Conservation (phyloP, 2,329 filamentous ascomycete genomes). For the Penicillium expansum region DNA sequence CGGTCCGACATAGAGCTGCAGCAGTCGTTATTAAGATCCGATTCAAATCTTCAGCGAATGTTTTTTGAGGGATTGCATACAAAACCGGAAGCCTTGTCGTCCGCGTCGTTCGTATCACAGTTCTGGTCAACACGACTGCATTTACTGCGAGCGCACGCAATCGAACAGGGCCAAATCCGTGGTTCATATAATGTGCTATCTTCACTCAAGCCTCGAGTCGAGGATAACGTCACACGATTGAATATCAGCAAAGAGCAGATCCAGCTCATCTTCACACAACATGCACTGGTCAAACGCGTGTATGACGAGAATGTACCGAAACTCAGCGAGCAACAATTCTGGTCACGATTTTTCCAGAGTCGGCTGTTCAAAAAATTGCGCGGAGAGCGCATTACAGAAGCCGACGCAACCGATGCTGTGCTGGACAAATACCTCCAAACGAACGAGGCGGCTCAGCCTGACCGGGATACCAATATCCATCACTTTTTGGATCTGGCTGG, state of each 20-base stretch:
- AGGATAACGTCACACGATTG: slow-evolving; percentile 71
- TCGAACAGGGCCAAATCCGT: slow-evolving; percentile 79
- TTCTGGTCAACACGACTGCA: slow-evolving; percentile 93
- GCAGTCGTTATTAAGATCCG: slow-evolving; percentile 80
- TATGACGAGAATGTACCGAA: slow-evolving; percentile 93
- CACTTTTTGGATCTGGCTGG: slow-evolving; percentile 89
- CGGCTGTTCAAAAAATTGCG: slow-evolving; percentile 86
- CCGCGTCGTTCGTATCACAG: slow-evolving; percentile 78
- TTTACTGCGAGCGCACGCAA: slow-evolving; percentile 82
- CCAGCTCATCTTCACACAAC: slow-evolving; percentile 86
- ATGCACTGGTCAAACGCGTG: slow-evolving; percentile 82
- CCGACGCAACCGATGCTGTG: slow-evolving; percentile 71
- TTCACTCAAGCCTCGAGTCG: slow-evolving; percentile 75
- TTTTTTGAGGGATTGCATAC: slow-evolving; percentile 81
- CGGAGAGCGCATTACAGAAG: slow-evolving; percentile 79
- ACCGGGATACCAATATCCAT: slow-evolving; percentile 64
- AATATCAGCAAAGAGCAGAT: slow-evolving; percentile 91
- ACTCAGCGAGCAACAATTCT: slow-evolving; percentile 76
- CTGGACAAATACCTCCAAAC: slow-evolving; percentile 82
- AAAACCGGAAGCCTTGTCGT: slow-evolving; percentile 79
- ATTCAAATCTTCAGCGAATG: slow-evolving; percentile 71
- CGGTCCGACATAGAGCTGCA: slow-evolving; percentile 79
- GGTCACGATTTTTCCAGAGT: slow-evolving; percentile 91
- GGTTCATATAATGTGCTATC: slow-evolving; percentile 94
- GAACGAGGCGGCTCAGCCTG: slow-evolving; percentile 57